Evolutionary conservation across 768 basidiomycete genomes (phyloP).

Genomic region (Russula sp.): DNA sequence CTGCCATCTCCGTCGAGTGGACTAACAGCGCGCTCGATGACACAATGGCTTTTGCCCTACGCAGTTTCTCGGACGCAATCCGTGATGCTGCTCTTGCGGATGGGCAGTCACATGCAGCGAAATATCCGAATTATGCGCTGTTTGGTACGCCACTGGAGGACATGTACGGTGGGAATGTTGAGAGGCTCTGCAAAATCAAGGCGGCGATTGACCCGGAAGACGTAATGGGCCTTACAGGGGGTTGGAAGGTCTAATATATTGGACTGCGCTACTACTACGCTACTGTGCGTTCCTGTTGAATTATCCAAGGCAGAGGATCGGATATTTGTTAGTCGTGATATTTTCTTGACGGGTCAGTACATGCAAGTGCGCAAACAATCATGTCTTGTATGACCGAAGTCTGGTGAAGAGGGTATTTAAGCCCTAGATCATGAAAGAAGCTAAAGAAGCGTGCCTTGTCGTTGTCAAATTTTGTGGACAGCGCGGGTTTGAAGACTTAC

Average conservation of each 20-base stretch:
- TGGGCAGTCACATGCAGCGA: constrained; percentile 21
- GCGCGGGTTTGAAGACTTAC: too few relatives aligned
- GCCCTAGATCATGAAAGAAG: too few relatives aligned
- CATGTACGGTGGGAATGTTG: neutral
- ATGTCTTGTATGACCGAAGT: too few relatives aligned
- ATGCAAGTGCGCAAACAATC: too few relatives aligned
- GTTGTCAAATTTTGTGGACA: too few relatives aligned
- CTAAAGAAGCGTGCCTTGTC: too few relatives aligned
- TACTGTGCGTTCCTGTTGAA: too few relatives aligned
- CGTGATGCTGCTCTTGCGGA: constrained; percentile 15
- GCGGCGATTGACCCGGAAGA: constrained; percentile 26
- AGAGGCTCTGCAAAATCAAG: neutral
- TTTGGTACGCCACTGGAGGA: constrained; percentile 1
- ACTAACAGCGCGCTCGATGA: constrained; percentile 38
- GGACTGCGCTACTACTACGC: too few relatives aligned
- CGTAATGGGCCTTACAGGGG: constrained; percentile 32
- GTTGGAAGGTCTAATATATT: constrained; percentile 27
- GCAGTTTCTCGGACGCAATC: neutral
- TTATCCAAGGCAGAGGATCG: too few relatives aligned
- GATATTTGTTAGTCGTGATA: constrained; percentile 23
- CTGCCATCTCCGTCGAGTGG: neutral
- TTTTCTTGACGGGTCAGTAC: too few relatives aligned
- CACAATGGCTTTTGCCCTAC: constrained; percentile 42
- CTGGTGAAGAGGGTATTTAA: too few relatives aligned
- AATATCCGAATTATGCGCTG: constrained; percentile 4